A percentile compares a stretch with the other conserved stretches of the same genome.
Conservation (phyloP, 2,329 filamentous ascomycete genomes). For the Trichoderma harzianum region DNA sequence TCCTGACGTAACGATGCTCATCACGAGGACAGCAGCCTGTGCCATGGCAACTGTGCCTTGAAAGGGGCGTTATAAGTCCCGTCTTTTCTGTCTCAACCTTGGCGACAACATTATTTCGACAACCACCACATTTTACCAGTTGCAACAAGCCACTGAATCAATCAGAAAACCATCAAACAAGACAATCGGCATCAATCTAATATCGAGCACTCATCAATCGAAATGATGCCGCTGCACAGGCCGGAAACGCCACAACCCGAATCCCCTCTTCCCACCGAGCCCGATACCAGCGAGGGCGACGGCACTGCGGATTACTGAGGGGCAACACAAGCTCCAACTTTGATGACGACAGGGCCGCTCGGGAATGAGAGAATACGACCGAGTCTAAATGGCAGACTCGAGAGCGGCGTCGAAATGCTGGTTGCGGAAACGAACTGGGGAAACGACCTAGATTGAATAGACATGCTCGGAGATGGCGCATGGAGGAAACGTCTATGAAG, state of each 20-base stretch:
- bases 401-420: neutral
- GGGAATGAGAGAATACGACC: neutral
- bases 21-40: conserved; percentile 12
- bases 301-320: conserved; percentile 30
- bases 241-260: conserved; percentile 32
- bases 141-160: neutral
- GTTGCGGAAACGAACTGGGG: neutral
- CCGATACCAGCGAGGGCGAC: conserved; percentile 31
- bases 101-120: neutral
- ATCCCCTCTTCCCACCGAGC: conserved; percentile 31
- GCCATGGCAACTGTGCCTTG: neutral
- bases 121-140: neutral
- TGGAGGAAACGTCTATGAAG: neutral
- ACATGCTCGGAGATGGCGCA: neutral
- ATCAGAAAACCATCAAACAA: neutral
- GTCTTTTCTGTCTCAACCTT: neutral
- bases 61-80: conserved; percentile 9
- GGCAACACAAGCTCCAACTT: neutral
- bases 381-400: neutral
- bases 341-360: conserved; percentile 2
- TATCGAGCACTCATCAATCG: neutral
- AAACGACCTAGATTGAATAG: neutral
- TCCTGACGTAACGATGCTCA: conserved; percentile 17
- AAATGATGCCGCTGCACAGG: conserved; percentile 24
- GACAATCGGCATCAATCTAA: neutral